phyloP scores from a whole-genome alignment of 352 stramenopile species.

The Pythium oligandrum region DNA sequence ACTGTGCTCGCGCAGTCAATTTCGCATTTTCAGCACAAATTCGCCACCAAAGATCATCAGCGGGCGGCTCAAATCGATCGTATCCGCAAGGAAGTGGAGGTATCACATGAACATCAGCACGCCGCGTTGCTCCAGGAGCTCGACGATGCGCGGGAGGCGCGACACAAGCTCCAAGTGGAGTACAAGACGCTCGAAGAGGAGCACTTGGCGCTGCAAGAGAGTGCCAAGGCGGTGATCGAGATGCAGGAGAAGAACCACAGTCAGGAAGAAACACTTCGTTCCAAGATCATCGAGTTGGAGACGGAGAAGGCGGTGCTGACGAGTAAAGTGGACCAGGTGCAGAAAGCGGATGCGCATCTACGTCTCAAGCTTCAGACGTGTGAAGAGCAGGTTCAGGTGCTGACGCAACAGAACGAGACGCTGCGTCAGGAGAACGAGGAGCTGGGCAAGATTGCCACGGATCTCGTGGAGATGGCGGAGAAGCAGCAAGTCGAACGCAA shows the following conservation, averaged over 20 bases:
- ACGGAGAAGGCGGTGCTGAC: conserved; percentile 64
- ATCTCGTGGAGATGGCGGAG: conserved; percentile 68
- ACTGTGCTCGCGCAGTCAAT: conserved; percentile 67
- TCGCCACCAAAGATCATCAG: conserved; percentile 55
- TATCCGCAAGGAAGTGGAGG: conserved; percentile 33
- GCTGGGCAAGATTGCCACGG: conserved; percentile 49
- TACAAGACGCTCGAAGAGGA: conserved; percentile 6
- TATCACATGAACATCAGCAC: conserved; percentile 22
- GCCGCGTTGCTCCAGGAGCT: conserved; percentile 23
- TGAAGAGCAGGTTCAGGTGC: conserved; percentile 31
- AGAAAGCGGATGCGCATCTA: conserved; percentile 55
- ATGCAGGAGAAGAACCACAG: conserved; percentile 21
- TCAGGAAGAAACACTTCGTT: conserved; percentile 26
- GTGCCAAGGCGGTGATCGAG: conserved; percentile 12
- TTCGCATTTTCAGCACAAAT: conserved; percentile 60
- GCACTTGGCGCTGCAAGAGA: conserved; percentile 21
- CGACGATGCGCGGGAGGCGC: conserved; percentile 17
- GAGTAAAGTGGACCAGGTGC: conserved; percentile 55
- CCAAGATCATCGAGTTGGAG: conserved; percentile 36
- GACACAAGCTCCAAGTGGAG: conserved; percentile 17
- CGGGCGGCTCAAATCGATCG: conserved; percentile 37
- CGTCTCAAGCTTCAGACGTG: conserved; percentile 37
- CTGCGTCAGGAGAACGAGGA: conserved; percentile 49
- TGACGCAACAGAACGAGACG: conserved; percentile 29
- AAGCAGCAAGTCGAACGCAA: conserved; percentile 37